These are phyloP conservation scores for Kodamaea plutei DNA, from an alignment of 1,139 yeast species.

Conservation along the genomic window DNA sequence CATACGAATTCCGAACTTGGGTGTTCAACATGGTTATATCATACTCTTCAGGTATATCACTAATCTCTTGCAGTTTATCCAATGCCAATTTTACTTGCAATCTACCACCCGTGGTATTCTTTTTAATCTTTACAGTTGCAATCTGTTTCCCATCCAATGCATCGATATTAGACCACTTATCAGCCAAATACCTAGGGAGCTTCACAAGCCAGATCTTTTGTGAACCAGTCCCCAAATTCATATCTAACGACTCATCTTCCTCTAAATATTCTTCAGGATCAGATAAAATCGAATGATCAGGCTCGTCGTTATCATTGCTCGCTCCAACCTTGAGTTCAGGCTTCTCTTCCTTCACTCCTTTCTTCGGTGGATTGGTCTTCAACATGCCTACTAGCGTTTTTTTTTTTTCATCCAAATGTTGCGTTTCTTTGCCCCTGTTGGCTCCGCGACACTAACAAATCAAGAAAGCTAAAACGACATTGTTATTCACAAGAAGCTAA, in stretches of 20 bases:
- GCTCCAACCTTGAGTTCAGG: neutral
- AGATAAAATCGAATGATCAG: conserved; percentile 29
- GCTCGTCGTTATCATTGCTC: conserved; percentile 13
- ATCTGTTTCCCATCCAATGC: conserved; percentile 66
- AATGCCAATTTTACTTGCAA: conserved; percentile 57
- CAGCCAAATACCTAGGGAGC: conserved; percentile 81
- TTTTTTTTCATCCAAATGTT: too few species aligned
- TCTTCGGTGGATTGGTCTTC: too few species aligned
- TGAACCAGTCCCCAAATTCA: conserved; percentile 50
- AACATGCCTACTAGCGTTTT: too few species aligned
- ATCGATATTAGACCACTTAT: conserved; percentile 68
- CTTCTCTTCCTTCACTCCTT: neutral
- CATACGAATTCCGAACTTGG: conserved; percentile 77
- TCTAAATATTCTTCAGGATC: conserved; percentile 49
- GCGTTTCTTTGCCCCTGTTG: too few species aligned
- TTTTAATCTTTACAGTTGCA: conserved; percentile 75
- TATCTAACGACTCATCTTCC: conserved; percentile 58
- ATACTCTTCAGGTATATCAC: conserved; percentile 74
- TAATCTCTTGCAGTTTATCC: conserved; percentile 30
- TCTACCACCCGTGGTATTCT: conserved; percentile 38
- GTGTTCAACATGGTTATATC: conserved; percentile 75
- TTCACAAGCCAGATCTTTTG: conserved; percentile 90
- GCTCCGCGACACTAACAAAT: too few species aligned
- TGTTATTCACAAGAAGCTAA: too few species aligned
- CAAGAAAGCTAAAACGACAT: too few species aligned